phyloP scores from a whole-genome alignment of 495 filamentous ascomycete genomes.

The Viridothelium virens region DNA sequence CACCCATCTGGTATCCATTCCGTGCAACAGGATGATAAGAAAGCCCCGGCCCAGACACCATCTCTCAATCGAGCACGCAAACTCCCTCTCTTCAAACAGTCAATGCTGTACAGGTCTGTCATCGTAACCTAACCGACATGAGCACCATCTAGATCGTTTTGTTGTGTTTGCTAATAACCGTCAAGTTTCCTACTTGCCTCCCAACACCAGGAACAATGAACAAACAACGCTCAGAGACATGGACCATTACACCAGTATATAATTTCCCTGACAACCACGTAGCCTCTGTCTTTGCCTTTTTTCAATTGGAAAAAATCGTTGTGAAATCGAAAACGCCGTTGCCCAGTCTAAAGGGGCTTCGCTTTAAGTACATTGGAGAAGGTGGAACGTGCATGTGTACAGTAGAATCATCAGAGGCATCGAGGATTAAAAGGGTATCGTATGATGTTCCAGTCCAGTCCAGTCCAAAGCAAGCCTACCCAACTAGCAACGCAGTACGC shows the following conservation, averaged over 20 bases:
- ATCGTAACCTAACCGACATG: neutral
- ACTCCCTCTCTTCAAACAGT: neutral
- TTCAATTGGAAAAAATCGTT: neutral
- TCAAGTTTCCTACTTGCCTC: neutral
- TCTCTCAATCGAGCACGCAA: neutral
- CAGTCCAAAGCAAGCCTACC: constrained; percentile 22
- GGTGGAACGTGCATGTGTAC: constrained; percentile 13
- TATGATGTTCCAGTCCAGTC: constrained; percentile 7
- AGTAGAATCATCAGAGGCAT: neutral
- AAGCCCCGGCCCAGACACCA: neutral
- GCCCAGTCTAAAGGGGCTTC: constrained; percentile 4
- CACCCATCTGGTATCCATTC: constrained; percentile 9
- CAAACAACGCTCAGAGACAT: neutral
- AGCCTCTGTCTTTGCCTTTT: neutral
- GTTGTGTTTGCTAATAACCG: neutral
- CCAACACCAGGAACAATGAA: constrained; percentile 1
- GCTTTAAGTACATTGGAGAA: neutral
- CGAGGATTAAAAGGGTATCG: neutral
- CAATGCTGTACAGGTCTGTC: neutral
- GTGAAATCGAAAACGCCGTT: constrained; percentile 12
- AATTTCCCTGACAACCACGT: neutral
- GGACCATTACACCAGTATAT: neutral
- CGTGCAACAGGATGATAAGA: neutral
- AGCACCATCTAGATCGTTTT: constrained; percentile 11
- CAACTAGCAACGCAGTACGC: constrained; percentile 33